Conservation (phyloP, 2,329 filamentous ascomycete genomes). For the Venturiaceae sp. region DNA sequence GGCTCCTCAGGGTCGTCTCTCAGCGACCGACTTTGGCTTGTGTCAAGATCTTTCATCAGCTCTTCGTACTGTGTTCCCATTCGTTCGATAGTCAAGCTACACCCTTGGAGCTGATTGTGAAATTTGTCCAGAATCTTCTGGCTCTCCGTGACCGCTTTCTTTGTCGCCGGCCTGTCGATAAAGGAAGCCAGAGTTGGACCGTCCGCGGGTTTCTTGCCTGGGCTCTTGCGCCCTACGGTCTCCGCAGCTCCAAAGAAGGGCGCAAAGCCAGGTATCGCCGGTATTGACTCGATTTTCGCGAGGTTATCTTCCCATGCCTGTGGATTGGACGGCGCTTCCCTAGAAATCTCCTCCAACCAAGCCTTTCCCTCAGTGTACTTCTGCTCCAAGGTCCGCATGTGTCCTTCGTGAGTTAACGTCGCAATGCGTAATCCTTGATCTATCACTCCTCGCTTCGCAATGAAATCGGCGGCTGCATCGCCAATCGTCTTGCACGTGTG, state of each 20-base stretch:
- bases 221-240: conserved; percentile 36
- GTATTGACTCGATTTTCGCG: conserved; percentile 51
- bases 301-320: conserved; percentile 61
- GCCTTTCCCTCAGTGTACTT: conserved; percentile 62
- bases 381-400: conserved; percentile 60
- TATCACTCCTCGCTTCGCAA: conserved; percentile 66
- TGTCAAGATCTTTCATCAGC: conserved; percentile 31
- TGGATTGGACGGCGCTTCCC: conserved; percentile 56
- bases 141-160: conserved; percentile 60
- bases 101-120: conserved; percentile 39
- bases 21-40: conserved; percentile 41
- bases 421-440: conserved; percentile 74
- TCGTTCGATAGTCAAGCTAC: conserved; percentile 31
- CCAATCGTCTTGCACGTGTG: conserved; percentile 61
- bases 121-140: conserved; percentile 54
- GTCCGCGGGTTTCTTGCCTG: conserved; percentile 50
- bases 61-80: conserved; percentile 33
- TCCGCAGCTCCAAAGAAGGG: conserved; percentile 33
- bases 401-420: conserved; percentile 71
- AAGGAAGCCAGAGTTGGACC: conserved; percentile 29
- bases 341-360: conserved; percentile 59
- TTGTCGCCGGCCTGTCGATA: conserved; percentile 63
- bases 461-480: conserved; percentile 51
- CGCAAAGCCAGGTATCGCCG: conserved; percentile 53
- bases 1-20: conserved; percentile 54